Base-by-base conservation (phyloP, 352 stramenopile genomes). In the Globisporangium canariense region DNA sequence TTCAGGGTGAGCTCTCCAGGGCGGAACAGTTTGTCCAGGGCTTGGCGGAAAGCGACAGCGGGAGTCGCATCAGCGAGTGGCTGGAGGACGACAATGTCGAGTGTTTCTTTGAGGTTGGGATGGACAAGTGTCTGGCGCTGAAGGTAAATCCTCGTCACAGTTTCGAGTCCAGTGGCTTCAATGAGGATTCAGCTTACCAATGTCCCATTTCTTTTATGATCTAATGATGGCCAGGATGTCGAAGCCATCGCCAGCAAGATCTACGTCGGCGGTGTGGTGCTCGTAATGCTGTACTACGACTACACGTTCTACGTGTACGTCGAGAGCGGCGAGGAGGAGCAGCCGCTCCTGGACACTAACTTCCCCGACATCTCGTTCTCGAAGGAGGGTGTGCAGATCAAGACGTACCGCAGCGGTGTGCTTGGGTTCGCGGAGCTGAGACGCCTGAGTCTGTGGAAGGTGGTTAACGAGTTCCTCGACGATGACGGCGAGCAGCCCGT, bases 201-300 rank as follows among this genome's bases (percentile, higher is more conserved):
- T 28, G 25, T 28, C 25, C 25, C 25, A 28, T 28, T 28, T 28
- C 25, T 28, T 28, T 28, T 1, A 28, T 28, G 25, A 2, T 28
- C 25, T 28, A 28, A 18, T 58, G 58, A 46, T 36, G 58, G 40
- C 22, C n/a, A 94, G 75, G 85, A 97, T 52, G 88, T 98, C 30
- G 93, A 98, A 67, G 79, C 97, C 11, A 91, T 98, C 63, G 93
- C 91, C n/a, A 97, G 83, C 67, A 98, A 98, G 75, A 89, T 90
- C 30, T 98, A 98, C 73, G 79, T 97, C 14, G 88, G 83, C 30
- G 91, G 88, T 8, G 79, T 98, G 34, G 88, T 98, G 62, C 78
- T 96, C 25, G 93, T 98, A 11, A 74, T 93, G 65, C 86, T 98
- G n/a, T 97, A 97, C 73, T 98, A 93, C 67, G 79, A 95, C 66